Conservation (phyloP, 2,329 filamentous ascomycete genomes). For the Beauveria scarabaeidicola region DNA sequence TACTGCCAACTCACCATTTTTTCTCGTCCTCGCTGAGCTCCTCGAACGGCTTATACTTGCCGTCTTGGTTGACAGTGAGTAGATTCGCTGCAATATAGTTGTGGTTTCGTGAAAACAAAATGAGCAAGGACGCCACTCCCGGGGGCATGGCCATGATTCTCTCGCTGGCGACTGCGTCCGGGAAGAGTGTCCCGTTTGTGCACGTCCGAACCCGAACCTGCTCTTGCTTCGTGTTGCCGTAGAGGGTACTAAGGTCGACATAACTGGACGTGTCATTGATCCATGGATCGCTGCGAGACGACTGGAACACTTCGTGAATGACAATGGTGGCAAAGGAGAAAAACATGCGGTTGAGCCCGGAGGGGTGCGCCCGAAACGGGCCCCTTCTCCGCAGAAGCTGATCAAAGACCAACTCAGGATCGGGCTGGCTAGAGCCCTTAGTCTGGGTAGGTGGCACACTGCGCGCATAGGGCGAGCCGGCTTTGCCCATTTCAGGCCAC, state of each 20-base stretch:
- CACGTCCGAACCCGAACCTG: conserved; percentile 35
- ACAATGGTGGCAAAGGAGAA: conserved; percentile 40
- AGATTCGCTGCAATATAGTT: conserved; percentile 17
- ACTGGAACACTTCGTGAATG: conserved; percentile 39
- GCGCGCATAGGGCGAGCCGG: conserved; percentile 11
- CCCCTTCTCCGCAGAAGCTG: neutral
- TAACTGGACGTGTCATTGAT: conserved; percentile 30
- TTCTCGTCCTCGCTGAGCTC: too few relatives aligned
- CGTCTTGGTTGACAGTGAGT: neutral
- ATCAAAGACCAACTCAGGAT: neutral
- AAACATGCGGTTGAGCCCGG: conserved; percentile 19
- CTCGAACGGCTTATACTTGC: too few relatives aligned
- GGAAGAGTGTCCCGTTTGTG: neutral
- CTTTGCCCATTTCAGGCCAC: neutral
- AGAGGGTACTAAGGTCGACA: conserved; percentile 36
- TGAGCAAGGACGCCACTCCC: neutral
- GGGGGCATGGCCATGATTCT: neutral
- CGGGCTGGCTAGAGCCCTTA: neutral
- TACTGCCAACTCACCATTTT: too few relatives aligned
- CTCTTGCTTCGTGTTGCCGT: conserved; percentile 42
- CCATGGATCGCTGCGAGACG: conserved; percentile 18
- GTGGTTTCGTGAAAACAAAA: neutral
- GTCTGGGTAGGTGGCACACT: too few relatives aligned
- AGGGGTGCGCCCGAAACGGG: neutral
- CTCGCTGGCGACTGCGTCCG: neutral